phyloP scores from a whole-genome alignment of 306 rosid genomes.

The Acacia acuminata region DNA sequence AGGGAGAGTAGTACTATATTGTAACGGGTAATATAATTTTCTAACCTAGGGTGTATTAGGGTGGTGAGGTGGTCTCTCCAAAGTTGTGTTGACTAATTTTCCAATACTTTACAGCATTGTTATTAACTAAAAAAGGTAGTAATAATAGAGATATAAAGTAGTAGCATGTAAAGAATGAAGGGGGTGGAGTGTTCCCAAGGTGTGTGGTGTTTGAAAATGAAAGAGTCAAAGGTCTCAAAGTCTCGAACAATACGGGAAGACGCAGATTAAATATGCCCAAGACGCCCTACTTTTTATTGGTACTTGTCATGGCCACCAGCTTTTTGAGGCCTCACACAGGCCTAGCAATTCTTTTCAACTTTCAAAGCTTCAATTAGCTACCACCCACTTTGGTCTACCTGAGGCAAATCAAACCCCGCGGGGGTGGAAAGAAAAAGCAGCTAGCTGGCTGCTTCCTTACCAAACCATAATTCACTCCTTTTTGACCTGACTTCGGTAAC shows the following conservation, averaged over 20 bases:
- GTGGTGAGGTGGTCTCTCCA: not conserved
- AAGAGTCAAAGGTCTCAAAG: constrained; percentile 3
- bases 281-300: constrained; percentile 48
- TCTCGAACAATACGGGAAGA: not conserved
- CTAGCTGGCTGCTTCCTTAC: not conserved
- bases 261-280: not conserved
- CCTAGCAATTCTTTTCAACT: constrained; percentile 6
- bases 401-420: not conserved
- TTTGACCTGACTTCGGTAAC: not conserved
- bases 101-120: not conserved
- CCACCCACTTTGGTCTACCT: not conserved
- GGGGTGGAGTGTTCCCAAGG: not conserved
- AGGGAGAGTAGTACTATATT: not conserved
- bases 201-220: constrained; percentile 9
- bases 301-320: constrained; percentile 49
- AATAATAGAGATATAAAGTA: not conserved
- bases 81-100: constrained; percentile 6
- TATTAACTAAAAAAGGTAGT: not conserved
- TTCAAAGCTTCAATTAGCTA: not conserved
- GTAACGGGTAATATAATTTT: not conserved
- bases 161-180: not conserved
- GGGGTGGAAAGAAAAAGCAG: not conserved
- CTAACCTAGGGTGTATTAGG: not conserved
- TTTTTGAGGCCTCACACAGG: constrained; percentile 42
- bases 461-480: not conserved